Base-by-base conservation (phyloP, 164 flowering plant species). In the Magnolia changhungtana region DNA sequence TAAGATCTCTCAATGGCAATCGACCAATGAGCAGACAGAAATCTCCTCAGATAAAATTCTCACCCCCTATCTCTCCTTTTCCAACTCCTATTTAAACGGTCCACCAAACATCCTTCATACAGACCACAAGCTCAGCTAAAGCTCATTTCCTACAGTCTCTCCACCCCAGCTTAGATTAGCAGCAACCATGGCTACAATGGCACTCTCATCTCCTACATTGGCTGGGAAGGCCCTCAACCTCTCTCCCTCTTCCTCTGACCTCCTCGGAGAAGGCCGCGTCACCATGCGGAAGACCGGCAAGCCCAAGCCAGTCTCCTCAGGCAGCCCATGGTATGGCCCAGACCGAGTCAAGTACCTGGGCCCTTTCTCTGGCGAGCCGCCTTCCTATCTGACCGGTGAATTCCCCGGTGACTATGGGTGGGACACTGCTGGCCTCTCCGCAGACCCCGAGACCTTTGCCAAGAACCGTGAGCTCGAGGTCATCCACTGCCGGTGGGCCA, bases 331-430 rank as follows among this genome's bases (percentile, higher is more conserved):
- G 83, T 81, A 81, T 19, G 83, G 83, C 14, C 83, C 83, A 0
- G 80, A 81, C 76, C 55, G 83, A 7, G 83, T 78, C 31, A 81
- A 81, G 76, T 82, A 82, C 78, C 71, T 82, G 78, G 84, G 82
- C 27, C 84, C 84, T 20, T 75, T 82, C 74, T 82, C 85, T 7
- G 83, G 85, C 14, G 83, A 83, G 76, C 71, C 83, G 55, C 83
- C 83, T 13, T 72, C 78, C 74, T 81, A 83, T 77, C 83, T 83
- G 45, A 83, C 83, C 13, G 83, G 86, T 27, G 88, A 85, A 63
- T 85, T 85, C 85, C 86, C 87, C 14, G 87, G 88, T 63, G 86
- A 85, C 78, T 85, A 85, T 68, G 88, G 88, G 7, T 85, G 88
- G 88, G 88, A 85, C 80, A 85, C 86, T 0, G 88, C 88, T 0